A percentile compares a stretch with the other conserved stretches of the same genome.
These are phyloP conservation scores for Leptosphaerulina australis DNA, from an alignment of 2,329 filamentous ascomycete species.

Conservation along the genomic window DNA sequence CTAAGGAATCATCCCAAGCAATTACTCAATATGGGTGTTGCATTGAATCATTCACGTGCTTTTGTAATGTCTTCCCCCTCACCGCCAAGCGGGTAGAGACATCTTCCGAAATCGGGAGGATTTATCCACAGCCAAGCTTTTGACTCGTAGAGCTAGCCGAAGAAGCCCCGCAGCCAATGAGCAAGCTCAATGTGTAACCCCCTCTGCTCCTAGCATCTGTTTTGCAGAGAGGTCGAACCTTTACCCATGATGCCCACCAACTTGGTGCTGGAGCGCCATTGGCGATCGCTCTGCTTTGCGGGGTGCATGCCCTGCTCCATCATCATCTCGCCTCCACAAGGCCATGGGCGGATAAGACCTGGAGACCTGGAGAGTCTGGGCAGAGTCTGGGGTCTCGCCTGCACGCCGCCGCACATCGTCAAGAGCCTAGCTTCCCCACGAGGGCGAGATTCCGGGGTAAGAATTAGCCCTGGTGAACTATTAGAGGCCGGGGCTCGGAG, in stretches of 20 bases:
- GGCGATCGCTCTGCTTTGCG: constrained; percentile 9
- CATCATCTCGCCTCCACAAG: constrained; percentile 8
- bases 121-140: constrained; percentile 12
- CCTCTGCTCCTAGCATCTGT: constrained; percentile 6
- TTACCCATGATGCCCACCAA: constrained; percentile 8
- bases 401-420: constrained; percentile 7
- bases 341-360: constrained; percentile 17
- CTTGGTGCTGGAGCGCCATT: constrained; percentile 7
- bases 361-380: constrained; percentile 14
- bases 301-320: constrained; percentile 13
- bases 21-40: not conserved
- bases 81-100: constrained; percentile 15
- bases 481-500: constrained; percentile 20
- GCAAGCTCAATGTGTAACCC: not conserved
- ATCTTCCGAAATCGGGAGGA: constrained; percentile 20
- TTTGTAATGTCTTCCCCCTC: constrained; percentile 3
- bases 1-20: constrained; percentile 14
- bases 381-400: constrained; percentile 16
- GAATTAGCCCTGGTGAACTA: constrained; percentile 13
- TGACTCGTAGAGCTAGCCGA: constrained; percentile 3
- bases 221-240: constrained; percentile 1
- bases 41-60: constrained; percentile 8
- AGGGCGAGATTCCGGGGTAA: constrained; percentile 21
- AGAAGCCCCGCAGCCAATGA: constrained; percentile 7
- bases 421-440: constrained; percentile 19